A percentile compares a stretch with the other conserved stretches of the same genome.
These are phyloP conservation scores for Dentipellis fragilis DNA, from an alignment of 768 basidiomycete genomes.

Conservation along the genomic window DNA sequence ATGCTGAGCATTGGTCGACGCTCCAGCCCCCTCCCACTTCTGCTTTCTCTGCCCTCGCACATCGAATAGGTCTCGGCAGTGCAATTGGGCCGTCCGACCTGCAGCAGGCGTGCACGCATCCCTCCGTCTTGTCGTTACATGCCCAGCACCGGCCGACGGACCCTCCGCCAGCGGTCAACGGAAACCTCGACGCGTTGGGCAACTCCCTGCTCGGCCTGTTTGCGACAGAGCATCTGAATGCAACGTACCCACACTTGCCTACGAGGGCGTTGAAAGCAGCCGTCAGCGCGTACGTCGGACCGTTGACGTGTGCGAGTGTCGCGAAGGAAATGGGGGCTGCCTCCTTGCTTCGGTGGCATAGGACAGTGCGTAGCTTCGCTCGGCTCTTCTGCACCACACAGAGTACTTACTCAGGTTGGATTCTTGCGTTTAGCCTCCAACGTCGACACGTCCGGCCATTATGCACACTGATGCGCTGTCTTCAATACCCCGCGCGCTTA, in stretches of 20 bases:
- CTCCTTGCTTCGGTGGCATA: slow-evolving; percentile 74
- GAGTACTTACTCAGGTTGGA: neutral
- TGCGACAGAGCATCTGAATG: slow-evolving; percentile 72
- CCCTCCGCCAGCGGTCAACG: slow-evolving; percentile 56
- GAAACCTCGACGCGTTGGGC: slow-evolving; percentile 63
- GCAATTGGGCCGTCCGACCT: slow-evolving; percentile 43
- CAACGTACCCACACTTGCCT: slow-evolving; percentile 82
- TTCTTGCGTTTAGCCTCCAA: slow-evolving; percentile 30
- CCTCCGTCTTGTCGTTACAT: slow-evolving; percentile 51
- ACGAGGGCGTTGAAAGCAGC: slow-evolving; percentile 87
- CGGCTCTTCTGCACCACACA: neutral
- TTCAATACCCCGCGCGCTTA: slow-evolving; percentile 76
- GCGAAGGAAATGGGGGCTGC: slow-evolving; percentile 79
- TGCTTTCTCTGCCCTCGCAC: slow-evolving; percentile 65
- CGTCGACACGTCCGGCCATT: slow-evolving; percentile 37
- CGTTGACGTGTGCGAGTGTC: slow-evolving; percentile 70
- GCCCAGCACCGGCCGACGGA: slow-evolving; percentile 46
- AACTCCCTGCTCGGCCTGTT: slow-evolving; percentile 89
- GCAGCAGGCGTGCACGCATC: slow-evolving; percentile 73
- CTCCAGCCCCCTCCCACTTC: slow-evolving; percentile 64
- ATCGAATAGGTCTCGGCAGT: slow-evolving; percentile 62
- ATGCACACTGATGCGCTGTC: slow-evolving; percentile 84
- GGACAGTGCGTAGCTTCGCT: slow-evolving; percentile 41
- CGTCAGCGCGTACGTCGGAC: slow-evolving; percentile 86
- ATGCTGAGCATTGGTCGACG: slow-evolving; percentile 58